Conservation (phyloP, 768 basidiomycete species). For the Boletus vermiculosoides region DNA sequence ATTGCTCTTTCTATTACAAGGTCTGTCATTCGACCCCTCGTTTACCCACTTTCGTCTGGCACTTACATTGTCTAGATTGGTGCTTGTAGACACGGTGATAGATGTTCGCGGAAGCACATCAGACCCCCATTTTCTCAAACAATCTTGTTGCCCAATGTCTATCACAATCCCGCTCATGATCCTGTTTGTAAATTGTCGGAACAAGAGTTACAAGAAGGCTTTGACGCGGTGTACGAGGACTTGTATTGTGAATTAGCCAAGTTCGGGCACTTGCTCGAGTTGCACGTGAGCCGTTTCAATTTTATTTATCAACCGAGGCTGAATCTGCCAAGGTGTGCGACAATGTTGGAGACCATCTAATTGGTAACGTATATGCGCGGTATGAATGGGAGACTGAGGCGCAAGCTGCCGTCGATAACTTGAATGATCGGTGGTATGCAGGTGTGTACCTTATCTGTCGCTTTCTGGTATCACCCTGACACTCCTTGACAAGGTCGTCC, state of each 20-base stretch:
- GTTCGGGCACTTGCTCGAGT: conserved; percentile 92
- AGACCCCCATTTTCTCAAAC: conserved; percentile 97
- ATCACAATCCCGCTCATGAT: conserved; percentile 96
- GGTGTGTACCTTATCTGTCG: conserved; percentile 42
- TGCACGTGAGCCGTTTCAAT: conserved; percentile 64
- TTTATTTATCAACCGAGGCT: neutral
- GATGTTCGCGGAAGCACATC: conserved; percentile 98
- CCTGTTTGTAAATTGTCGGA: conserved; percentile 85
- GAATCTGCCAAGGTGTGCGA: conserved; percentile 72
- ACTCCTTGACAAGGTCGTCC: conserved; percentile 68
- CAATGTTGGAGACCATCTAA: conserved; percentile 98
- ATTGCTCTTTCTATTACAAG: conserved; percentile 99
- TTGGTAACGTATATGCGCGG: conserved; percentile 96
- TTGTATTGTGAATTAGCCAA: conserved; percentile 92
- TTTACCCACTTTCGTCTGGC: neutral
- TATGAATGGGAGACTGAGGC: conserved; percentile 99
- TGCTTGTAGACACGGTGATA: conserved; percentile 96
- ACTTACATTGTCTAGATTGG: conserved; percentile 65
- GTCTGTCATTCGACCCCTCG: conserved; percentile 38
- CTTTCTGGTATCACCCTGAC: conserved; percentile 5
- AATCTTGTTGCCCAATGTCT: conserved; percentile 93
- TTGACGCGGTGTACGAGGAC: conserved; percentile 94
- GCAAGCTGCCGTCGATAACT: conserved; percentile 83
- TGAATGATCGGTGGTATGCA: conserved; percentile 98
- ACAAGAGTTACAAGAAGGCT: conserved; percentile 86